Evolutionary conservation across 192 early-diverging fungal genomes (phyloP).

Genomic region (Backusella tuberculispora): DNA sequence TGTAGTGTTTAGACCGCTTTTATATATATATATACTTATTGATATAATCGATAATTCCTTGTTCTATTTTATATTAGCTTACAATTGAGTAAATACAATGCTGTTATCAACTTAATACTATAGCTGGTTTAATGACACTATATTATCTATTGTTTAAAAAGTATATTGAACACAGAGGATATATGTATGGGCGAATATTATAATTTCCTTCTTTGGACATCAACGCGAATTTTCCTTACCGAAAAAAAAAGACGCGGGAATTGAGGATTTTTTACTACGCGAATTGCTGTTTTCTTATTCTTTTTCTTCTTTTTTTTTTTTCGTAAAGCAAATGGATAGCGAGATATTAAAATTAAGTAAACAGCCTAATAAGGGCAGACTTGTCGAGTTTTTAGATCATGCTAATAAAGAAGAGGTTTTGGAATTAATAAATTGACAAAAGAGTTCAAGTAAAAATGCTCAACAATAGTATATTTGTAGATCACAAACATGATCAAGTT

Average conservation of each 20-base stretch:
- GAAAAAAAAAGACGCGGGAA: neutral
- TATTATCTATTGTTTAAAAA: no score
- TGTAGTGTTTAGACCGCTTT: no score
- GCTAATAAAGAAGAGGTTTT: conserved; percentile 23
- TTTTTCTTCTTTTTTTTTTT: neutral
- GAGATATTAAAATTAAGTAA: conserved; percentile 34
- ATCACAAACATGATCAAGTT: neutral
- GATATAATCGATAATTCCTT: no score
- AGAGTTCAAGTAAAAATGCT: neutral
- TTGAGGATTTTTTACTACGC: conserved; percentile 2
- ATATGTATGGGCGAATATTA: no score
- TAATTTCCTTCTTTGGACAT: neutral
- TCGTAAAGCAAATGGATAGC: conserved; percentile 24
- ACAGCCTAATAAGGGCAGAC: conserved; percentile 7
- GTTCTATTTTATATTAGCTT: no score
- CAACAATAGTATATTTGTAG: neutral
- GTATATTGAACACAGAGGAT: no score
- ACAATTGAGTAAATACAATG: no score
- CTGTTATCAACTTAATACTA: no score
- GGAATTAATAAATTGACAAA: neutral
- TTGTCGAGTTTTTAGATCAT: conserved; percentile 25
- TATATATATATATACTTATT: no score
- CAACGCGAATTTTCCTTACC: neutral
- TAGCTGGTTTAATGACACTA: no score
- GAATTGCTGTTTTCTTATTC: neutral